A percentile compares a stretch with the other conserved stretches of the same genome.
Evolutionary conservation across 192 early-diverging fungal species (phyloP).

Genomic region (Chytriomyces sp.): DNA sequence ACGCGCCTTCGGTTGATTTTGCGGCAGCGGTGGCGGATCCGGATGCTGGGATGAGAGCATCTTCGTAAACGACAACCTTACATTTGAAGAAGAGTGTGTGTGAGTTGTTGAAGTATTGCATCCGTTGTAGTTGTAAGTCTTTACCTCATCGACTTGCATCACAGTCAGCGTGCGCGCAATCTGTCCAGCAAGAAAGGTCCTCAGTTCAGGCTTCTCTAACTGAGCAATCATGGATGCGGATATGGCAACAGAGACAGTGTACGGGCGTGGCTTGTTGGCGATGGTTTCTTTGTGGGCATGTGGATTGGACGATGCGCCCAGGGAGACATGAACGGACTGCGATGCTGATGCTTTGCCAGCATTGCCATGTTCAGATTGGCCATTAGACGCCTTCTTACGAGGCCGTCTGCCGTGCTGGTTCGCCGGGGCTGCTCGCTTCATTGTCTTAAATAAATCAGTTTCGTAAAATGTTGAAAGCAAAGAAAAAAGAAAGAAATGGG

Average conservation of each 20-base stretch:
- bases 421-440: neutral
- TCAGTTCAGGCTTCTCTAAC: conserved; percentile 65
- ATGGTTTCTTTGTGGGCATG: too few species aligned
- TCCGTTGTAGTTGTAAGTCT: too few species aligned
- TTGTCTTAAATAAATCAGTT: too few species aligned
- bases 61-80: conserved; percentile 69
- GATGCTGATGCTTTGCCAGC: neutral
- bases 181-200: conserved; percentile 75
- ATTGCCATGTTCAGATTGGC: neutral
- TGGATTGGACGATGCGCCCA: too few species aligned
- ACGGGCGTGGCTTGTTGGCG: conserved; percentile 26
- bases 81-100: too few species aligned
- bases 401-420: neutral
- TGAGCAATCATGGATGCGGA: conserved; percentile 70
- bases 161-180: conserved; percentile 66
- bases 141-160: conserved; percentile 66
- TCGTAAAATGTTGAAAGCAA: too few species aligned
- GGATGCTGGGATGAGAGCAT: conserved; percentile 42
- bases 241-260: conserved; percentile 70
- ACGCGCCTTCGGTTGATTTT: conserved; percentile 24
- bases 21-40: neutral
- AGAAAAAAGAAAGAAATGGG: too few species aligned
- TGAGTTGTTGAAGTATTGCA: too few species aligned
- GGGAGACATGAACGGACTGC: too few species aligned
- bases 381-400: neutral